Percentiles rank a stretch among this genome's conserved stretches.
phyloP scores from a whole-genome alignment of 345 rosid species.

The Adansonia digitata region DNA sequence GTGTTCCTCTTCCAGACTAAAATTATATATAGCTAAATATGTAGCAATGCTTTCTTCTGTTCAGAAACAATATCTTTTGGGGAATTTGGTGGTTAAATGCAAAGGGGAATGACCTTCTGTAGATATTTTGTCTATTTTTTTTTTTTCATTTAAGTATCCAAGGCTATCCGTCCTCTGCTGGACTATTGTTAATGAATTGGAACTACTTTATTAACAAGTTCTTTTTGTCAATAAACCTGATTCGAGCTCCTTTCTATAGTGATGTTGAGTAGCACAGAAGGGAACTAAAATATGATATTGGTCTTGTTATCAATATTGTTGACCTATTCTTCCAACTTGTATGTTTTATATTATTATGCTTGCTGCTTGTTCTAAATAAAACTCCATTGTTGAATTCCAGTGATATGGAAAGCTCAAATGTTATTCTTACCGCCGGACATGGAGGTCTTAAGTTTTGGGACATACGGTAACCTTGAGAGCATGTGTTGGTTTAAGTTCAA shows the following conservation, averaged over 20 bases:
- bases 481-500: conserved; percentile 1
- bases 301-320: neutral
- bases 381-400: conserved; percentile 35
- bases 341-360: conserved; percentile 1
- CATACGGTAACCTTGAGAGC: conserved; percentile 47
- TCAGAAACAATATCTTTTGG: neutral
- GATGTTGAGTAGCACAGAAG: neutral
- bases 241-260: neutral
- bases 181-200: neutral
- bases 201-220: neutral
- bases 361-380: conserved; percentile 8
- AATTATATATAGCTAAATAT: neutral
- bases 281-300: neutral
- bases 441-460: conserved; percentile 92
- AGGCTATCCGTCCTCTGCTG: neutral
- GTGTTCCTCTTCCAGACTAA: neutral
- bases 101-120: neutral
- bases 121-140: neutral
- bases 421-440: conserved; percentile 80
- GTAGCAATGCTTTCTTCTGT: neutral
- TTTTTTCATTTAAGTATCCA: neutral
- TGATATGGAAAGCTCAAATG: conserved; percentile 54
- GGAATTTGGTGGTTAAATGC: neutral
- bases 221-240: neutral
- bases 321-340: neutral